Conservation (phyloP, 371 early-diverging fungal genomes). For the Cokeromyces recurvatus region DNA sequence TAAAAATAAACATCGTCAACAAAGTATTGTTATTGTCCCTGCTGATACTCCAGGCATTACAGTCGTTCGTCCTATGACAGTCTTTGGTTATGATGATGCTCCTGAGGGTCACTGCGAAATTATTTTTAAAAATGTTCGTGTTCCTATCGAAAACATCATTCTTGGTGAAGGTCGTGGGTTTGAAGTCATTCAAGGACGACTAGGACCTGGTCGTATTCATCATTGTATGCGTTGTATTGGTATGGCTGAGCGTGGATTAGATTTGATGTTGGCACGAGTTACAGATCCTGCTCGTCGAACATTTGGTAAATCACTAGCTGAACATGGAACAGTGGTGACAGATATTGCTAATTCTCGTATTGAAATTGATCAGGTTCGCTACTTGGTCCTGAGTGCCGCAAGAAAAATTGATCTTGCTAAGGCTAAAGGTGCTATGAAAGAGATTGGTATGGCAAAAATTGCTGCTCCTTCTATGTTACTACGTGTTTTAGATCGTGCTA, state of each 20-base stretch:
- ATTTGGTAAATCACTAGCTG: slow-evolving; percentile 79
- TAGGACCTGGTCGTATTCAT: slow-evolving; percentile 86
- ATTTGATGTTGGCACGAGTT: slow-evolving; percentile 78
- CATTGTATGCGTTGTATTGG: slow-evolving; percentile 93
- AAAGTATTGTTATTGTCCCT: slow-evolving; percentile 88
- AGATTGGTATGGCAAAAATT: slow-evolving; percentile 93
- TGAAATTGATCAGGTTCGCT: slow-evolving; percentile 86
- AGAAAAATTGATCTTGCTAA: slow-evolving; percentile 82
- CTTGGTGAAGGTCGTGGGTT: slow-evolving; percentile 96
- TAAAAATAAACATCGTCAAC: slow-evolving; percentile 74
- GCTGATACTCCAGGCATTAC: slow-evolving; percentile 82
- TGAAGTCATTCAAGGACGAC: slow-evolving; percentile 93
- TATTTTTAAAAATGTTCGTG: slow-evolving; percentile 82
- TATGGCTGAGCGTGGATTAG: slow-evolving; percentile 89
- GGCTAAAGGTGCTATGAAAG: slow-evolving; percentile 84
- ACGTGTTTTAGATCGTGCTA: slow-evolving; percentile 78
- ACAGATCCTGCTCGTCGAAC: slow-evolving; percentile 80
- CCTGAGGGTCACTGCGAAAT: slow-evolving; percentile 94
- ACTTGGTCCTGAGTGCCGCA: slow-evolving; percentile 89
- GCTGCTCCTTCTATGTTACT: slow-evolving; percentile 76
- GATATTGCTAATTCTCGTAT: slow-evolving; percentile 85
- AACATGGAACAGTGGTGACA: slow-evolving; percentile 76
- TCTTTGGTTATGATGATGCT: slow-evolving; percentile 96
- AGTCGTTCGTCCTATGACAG: slow-evolving; percentile 79
- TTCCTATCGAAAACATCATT: slow-evolving; percentile 83